Evolutionary conservation across 352 stramenopile genomes (phyloP), one percentile per base, ranked within the genome.

Genomic region (Peronosclerospora sorghi): DNA sequence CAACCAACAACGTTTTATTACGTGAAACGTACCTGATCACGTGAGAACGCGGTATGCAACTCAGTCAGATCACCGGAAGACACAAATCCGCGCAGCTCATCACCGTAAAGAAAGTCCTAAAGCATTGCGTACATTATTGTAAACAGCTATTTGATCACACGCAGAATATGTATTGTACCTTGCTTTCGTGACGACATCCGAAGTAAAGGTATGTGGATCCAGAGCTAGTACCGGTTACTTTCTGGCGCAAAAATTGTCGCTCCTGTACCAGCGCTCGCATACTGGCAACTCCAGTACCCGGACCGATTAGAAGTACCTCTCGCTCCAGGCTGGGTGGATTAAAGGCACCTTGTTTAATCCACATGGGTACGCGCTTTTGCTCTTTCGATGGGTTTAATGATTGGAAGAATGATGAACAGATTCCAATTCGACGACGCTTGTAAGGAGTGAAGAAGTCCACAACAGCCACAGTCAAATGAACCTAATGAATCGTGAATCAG

Each of bases 401-500:
- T 27, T 66, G 39, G 28, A 96, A 75, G 37, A 76, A 96, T 2
- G 65, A 60, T 0, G 85, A 93, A 53, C 83, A 94, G 36, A 97
- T 73, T 10, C 90, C 90, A 2, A 41, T 48, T 15, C 82, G 81
- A 20, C 70, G 62, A 8, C 89, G 68, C 42, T 94, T 95, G 64
- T 95, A 95, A 5, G 77, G 84, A 14, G 88, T 97, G 15, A 86
- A 51, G 52, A 93, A 96, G 32, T 90, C 65, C 0, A 97, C 83
- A 23, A 97, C 72, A 4, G 86, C 86, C 29, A 97, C 79, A 0
- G 76, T 86, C 41, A 92, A 56, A 41, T 92, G 69, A 15, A 89
- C 54, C 68, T 83, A 49, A 27, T 55, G 24, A 24, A 39, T 32
- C 5, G 41, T n/a, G n/a, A n/a, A n/a, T n/a, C n/a, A n/a, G n/a